Evolutionary conservation across 768 basidiomycete genomes (phyloP), one percentile per base, ranked within the genome.

Genomic region (Gloeostereum incarnatum): DNA sequence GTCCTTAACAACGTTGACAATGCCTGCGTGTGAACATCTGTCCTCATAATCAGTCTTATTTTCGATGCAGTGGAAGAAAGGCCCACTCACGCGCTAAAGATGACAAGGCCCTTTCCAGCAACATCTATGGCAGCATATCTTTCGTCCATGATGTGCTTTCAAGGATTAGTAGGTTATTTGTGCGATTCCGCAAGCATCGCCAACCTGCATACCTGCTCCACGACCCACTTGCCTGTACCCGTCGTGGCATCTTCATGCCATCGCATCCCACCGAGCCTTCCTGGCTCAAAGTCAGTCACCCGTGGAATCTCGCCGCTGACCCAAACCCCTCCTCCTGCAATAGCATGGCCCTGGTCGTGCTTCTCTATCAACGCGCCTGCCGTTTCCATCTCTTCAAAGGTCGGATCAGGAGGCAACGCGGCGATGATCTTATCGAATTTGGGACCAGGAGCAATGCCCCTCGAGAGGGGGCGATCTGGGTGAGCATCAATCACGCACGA

Each of bases 241-340:
- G n/a, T 14, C 11, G 2, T 9, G 4, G 13, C 29, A 20, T 34
- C 33, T 20, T 3, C n/a, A 20, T 17, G 11, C 75, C 82, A 91
- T 40, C 78, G 66, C 58, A 78, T 65, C 0, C 69, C 82, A 2
- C 87, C 79, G 16, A 71, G 62, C 36, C 90, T 53, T 1, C 89
- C 88, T 1, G 49, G 52, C 56, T 92, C 88, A 42, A 66, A 90
- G 10, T 67, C 46, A 0, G 80, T 84, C 25, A 77, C 62, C 32
- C 89, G 58, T 7, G 82, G 78, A 37, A 92, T 83, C 57, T 83
- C 80, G 1, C 87, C 87, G 51, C 88, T 90, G 9, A 90, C 75
- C 60, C 75, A 88, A 14, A 88, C 63, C 5, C 73, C 71, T 4
- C 64, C 72, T 6, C 59, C 72, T 3, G 80, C 75, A 36, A 89